Percentiles rank a stretch among this genome's conserved stretches.
phyloP scores from a whole-genome alignment of 805 yeast genomes.

The Wickerhamomyces queroliae region DNA sequence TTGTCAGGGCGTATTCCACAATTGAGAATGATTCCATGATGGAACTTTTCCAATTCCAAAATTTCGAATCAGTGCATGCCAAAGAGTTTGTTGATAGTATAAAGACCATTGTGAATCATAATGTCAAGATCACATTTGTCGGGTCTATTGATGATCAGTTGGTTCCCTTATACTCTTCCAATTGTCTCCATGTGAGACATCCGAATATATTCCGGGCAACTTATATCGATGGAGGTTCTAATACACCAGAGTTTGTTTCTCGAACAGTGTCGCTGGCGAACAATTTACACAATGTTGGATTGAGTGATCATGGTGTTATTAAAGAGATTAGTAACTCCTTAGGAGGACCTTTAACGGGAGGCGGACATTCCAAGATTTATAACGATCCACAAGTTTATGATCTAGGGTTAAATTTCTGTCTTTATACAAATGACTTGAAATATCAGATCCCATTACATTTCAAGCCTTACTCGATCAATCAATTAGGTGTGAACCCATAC shows the following conservation, averaged over 20 bases:
- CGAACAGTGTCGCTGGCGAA: slow-evolving; percentile 70
- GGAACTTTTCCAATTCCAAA: slow-evolving; percentile 86
- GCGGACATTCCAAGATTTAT: slow-evolving; percentile 90
- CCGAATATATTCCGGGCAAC: slow-evolving; percentile 89
- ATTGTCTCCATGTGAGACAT: slow-evolving; percentile 76
- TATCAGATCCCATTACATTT: slow-evolving; percentile 30
- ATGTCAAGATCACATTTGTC: slow-evolving; percentile 73
- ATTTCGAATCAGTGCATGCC: slow-evolving; percentile 66
- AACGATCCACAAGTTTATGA: slow-evolving; percentile 82
- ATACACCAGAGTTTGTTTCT: slow-evolving; percentile 74
- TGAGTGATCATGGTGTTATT: slow-evolving; percentile 78
- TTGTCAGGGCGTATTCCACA: slow-evolving; percentile 84
- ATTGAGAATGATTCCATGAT: slow-evolving; percentile 82
- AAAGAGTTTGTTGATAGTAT: slow-evolving; percentile 64
- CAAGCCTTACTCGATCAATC: slow-evolving; percentile 52
- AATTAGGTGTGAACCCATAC: slow-evolving; percentile 73
- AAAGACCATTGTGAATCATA: slow-evolving; percentile 54
- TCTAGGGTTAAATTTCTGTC: slow-evolving; percentile 64
- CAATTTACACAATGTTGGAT: slow-evolving; percentile 69
- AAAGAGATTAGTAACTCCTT: slow-evolving; percentile 73
- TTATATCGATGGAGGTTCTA: slow-evolving; percentile 77
- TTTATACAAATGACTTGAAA: slow-evolving; percentile 64
- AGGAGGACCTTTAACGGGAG: slow-evolving; percentile 91
- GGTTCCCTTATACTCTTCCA: slow-evolving; percentile 87
- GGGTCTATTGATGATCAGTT: slow-evolving; percentile 93